Base-by-base conservation (phyloP, 169 alveolate genomes). In the Eimeria praecox region DNA sequence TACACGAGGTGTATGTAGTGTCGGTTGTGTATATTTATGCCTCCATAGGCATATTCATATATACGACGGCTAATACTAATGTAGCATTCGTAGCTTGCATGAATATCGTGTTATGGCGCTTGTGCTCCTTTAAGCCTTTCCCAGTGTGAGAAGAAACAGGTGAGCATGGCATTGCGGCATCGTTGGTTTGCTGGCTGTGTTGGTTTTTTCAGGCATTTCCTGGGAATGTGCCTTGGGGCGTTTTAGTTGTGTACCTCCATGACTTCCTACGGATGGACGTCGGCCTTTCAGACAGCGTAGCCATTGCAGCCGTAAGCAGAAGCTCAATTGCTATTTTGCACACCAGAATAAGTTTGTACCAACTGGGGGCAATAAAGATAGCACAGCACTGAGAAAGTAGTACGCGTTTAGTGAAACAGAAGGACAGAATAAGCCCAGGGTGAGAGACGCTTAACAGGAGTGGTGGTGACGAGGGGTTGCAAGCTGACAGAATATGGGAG, bases 221-320 rank as follows among this genome's bases (percentile, higher is more conserved):
- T 0, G 96, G 96, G n/a, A 88, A 88, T 69, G 88, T 94, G n/a
- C 96, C 96, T n/a, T 94, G 96, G 96, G 96, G 96, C 18, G 88
- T 94, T 18, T 46, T 94, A 46, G 73, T 89, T 33, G 95, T 94
- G 9, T 94, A 94, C 56, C 73, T 94, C 20, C 96, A 94, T 33
- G 96, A 94, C 73, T 94, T 94, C 80, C 30, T 94, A 24, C 12
- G 92, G 33, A 92, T 73, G 16, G 95, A 92, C 92, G 44, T 92
- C 59, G 95, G 95, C 27, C 80, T 92, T 12, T 49, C 95, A 18
- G 86, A 71, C 69, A 64, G 54, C 30, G 69, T 27, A 12, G 95
- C 95, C 10, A 66, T 92, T 35, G 95, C 95, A 42, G 91, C 88
- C 3, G 95, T 92, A 35, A 92, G 86, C 59, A 22, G 59, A 64